These are phyloP conservation scores for Funneliformis geosporum DNA, from an alignment of 192 early-diverging fungal species.

Conservation along the genomic window DNA sequence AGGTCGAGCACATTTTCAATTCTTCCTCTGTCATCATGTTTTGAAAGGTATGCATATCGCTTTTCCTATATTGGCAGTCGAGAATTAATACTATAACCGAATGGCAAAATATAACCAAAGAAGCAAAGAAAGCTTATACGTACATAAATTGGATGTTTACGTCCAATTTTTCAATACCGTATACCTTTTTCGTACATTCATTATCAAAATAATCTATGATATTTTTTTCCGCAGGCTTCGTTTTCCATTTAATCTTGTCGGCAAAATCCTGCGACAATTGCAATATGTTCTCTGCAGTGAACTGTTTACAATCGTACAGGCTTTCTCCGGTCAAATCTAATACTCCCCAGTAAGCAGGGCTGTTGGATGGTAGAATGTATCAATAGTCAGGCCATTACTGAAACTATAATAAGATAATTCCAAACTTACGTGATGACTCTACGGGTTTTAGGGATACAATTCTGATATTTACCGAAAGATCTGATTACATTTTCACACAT, in stretches of 20 bases:
- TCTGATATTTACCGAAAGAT: background rate
- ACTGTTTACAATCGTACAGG: conserved; percentile 6
- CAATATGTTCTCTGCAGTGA: background rate
- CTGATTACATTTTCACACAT: background rate
- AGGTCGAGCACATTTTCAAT: conserved; percentile 1
- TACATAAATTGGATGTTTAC: conserved; percentile 28
- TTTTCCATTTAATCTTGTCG: conserved; percentile 10
- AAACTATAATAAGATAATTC: background rate
- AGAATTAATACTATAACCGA: background rate
- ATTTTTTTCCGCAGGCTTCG: conserved; percentile 7
- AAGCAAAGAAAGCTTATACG: conserved; percentile 18
- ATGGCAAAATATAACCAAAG: conserved; percentile 13
- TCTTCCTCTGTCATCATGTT: conserved; percentile 23
- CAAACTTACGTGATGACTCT: conserved; percentile 14
- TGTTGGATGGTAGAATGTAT: conserved; percentile 17
- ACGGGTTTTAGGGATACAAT: conserved; percentile 15
- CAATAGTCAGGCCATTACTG: background rate
- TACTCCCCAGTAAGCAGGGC: background rate
- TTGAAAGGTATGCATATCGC: conserved; percentile 5
- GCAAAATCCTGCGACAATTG: conserved; percentile 16
- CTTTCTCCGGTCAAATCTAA: conserved; percentile 7
- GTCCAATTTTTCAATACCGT: conserved; percentile 2
- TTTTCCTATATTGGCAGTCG: conserved; percentile 20
- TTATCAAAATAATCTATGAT: background rate
- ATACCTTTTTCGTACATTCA: conserved; percentile 2